Evolutionary conservation across 331 rosid genomes (phyloP).

Genomic region (Malus hybrid): DNA sequence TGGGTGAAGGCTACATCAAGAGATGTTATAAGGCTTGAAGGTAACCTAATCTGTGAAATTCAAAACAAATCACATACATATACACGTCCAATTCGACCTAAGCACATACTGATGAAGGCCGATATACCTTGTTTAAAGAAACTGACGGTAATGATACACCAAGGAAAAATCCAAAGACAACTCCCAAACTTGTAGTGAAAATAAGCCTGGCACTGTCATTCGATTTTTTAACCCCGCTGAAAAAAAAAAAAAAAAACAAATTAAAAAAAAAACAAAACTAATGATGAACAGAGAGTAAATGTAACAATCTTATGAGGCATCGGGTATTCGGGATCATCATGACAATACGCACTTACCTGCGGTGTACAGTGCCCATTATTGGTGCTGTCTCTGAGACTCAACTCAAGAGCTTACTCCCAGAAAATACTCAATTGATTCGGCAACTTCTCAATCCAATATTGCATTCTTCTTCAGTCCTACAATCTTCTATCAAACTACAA

Average conservation of each 20-base stretch:
- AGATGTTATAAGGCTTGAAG: conserved; percentile 59
- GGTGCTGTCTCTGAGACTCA: conserved; percentile 26
- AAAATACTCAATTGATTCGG: conserved; percentile 19
- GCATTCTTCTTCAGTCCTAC: conserved; percentile 30
- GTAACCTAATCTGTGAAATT: conserved; percentile 68
- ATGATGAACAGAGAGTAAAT: conserved; percentile 9
- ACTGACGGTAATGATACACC: conserved; percentile 64
- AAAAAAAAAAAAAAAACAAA: background rate
- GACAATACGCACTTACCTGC: conserved; percentile 37
- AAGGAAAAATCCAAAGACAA: conserved; percentile 65
- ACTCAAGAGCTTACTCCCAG: conserved; percentile 22
- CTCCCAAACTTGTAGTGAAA: conserved; percentile 52
- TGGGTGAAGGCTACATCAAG: conserved; percentile 52
- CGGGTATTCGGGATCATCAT: background rate
- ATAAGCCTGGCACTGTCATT: conserved; percentile 54
- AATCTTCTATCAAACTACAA: background rate
- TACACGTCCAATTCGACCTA: background rate
- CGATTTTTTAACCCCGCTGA: conserved; percentile 52
- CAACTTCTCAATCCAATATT: conserved; percentile 23
- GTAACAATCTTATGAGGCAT: background rate
- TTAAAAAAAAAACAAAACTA: background rate
- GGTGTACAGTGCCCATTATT: conserved; percentile 40
- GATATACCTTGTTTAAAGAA: conserved; percentile 57
- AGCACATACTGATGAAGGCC: background rate
- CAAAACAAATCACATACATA: conserved; percentile 19